phyloP scores from a whole-genome alignment of 305 asterid species.

The Fraxinus ornus region DNA sequence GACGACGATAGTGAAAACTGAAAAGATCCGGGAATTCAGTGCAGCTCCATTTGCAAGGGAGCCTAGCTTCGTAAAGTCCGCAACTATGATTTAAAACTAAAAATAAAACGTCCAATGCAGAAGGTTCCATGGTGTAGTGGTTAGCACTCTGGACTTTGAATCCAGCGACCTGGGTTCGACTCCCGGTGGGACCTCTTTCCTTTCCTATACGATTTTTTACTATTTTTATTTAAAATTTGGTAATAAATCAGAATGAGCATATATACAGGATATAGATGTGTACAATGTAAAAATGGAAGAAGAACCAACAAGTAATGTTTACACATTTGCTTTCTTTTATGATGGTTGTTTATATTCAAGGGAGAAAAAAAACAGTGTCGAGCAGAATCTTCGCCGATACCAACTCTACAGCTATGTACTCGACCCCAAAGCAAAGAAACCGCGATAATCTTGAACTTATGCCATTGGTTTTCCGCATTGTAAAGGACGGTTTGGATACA shows the following conservation, averaged over 20 bases:
- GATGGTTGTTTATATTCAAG: neutral
- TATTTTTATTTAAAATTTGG: neutral
- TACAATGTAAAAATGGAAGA: neutral
- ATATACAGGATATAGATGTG: neutral
- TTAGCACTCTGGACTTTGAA: conserved; percentile 99
- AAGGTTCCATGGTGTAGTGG: conserved; percentile 99
- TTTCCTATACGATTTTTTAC: neutral
- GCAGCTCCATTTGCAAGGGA: neutral
- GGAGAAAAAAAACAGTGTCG: neutral
- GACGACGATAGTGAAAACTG: neutral
- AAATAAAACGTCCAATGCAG: neutral
- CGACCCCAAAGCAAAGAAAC: neutral
- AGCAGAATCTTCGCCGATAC: neutral
- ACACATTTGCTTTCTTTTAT: neutral
- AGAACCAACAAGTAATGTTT: neutral
- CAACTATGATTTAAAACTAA: too few species aligned
- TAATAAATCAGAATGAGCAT: neutral
- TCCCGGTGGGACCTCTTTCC: conserved; percentile 89
- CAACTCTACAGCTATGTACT: conserved; percentile 29
- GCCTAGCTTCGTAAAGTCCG: neutral
- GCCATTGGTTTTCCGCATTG: conserved; percentile 28
- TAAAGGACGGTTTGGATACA: conserved; percentile 33
- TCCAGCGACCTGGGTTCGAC: conserved; percentile 99
- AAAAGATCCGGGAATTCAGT: neutral
- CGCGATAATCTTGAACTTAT: neutral